phyloP scores from a whole-genome alignment of 1,284 basidiomycete genomes.

The Cryptococcus maquisensis region DNA sequence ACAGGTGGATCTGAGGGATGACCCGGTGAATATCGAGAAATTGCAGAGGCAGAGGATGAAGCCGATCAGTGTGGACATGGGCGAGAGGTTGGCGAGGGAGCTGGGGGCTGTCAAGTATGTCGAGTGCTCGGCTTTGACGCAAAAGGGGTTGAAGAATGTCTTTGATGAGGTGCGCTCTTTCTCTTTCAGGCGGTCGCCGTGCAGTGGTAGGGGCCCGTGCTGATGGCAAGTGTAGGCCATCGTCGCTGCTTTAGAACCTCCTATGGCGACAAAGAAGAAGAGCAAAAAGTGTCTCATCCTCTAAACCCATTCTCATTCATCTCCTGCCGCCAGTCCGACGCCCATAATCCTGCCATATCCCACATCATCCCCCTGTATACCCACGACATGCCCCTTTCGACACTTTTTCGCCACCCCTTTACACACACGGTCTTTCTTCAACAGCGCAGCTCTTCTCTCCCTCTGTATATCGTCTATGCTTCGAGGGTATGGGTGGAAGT shows the following conservation, averaged over 20 bases:
- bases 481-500: too few species aligned
- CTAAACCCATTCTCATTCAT: conserved; percentile 41
- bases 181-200: background rate
- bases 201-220: background rate
- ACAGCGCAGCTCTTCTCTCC: too few species aligned
- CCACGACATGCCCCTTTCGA: background rate
- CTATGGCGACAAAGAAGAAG: conserved; percentile 75
- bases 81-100: conserved; percentile 90
- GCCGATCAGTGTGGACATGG: conserved; percentile 81
- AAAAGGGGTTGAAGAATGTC: conserved; percentile 99
- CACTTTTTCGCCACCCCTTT: background rate
- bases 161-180: conserved; percentile 86
- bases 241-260: conserved; percentile 95
- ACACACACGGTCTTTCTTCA: too few species aligned
- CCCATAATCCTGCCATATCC: background rate
- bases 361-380: background rate
- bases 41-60: conserved; percentile 92
- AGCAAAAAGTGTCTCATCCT: conserved; percentile 70
- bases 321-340: background rate
- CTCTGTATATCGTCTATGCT: too few species aligned
- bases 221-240: conserved; percentile 64
- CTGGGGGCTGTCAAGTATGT: conserved; percentile 98
- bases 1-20: conserved; percentile 95
- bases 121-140: conserved; percentile 97
- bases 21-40: conserved; percentile 89